Evolutionary conservation across 2,329 filamentous ascomycete species (phyloP).

Genomic region (Sarocladium kiliense): DNA sequence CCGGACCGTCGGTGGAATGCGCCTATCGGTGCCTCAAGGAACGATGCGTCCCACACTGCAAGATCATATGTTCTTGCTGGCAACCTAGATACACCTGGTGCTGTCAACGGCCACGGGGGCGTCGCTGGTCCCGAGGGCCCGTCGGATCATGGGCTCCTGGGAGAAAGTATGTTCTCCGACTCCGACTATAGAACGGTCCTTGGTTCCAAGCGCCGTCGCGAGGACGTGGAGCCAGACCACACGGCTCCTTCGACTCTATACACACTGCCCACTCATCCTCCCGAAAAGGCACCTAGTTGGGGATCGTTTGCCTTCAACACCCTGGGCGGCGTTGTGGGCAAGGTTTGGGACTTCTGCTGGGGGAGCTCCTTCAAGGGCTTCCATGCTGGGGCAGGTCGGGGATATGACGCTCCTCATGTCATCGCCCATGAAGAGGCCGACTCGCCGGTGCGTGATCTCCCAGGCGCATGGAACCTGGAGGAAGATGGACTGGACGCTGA

Average conservation of each 20-base stretch:
- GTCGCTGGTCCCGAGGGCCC: not conserved
- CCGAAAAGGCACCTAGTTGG: constrained; percentile 40
- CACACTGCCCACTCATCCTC: constrained; percentile 21
- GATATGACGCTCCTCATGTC: constrained; percentile 46
- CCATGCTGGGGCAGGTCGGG: constrained; percentile 74
- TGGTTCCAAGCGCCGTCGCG: constrained; percentile 38
- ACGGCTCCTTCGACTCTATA: constrained; percentile 19
- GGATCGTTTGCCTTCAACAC: constrained; percentile 54
- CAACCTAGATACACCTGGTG: constrained; percentile 43
- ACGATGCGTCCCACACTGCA: not conserved
- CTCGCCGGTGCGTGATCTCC: not conserved
- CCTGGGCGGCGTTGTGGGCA: constrained; percentile 65
- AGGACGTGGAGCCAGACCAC: constrained; percentile 26
- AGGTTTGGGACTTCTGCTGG: constrained; percentile 81
- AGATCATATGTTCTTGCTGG: constrained; percentile 45
- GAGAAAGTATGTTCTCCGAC: constrained; percentile 53
- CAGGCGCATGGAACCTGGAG: constrained; percentile 1
- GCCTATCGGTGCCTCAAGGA: not conserved
- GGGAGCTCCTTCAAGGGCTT: constrained; percentile 73
- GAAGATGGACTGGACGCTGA: constrained; percentile 17
- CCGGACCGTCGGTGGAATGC: not conserved
- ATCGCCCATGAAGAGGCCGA: constrained; percentile 11
- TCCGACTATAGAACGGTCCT: constrained; percentile 49
- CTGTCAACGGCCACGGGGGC: not conserved
- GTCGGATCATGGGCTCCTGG: constrained; percentile 22